Percentiles rank a stretch among this genome's conserved stretches.
Evolutionary conservation across 352 stramenopile genomes (phyloP).

Genomic region (Phytopythium kandeliae): DNA sequence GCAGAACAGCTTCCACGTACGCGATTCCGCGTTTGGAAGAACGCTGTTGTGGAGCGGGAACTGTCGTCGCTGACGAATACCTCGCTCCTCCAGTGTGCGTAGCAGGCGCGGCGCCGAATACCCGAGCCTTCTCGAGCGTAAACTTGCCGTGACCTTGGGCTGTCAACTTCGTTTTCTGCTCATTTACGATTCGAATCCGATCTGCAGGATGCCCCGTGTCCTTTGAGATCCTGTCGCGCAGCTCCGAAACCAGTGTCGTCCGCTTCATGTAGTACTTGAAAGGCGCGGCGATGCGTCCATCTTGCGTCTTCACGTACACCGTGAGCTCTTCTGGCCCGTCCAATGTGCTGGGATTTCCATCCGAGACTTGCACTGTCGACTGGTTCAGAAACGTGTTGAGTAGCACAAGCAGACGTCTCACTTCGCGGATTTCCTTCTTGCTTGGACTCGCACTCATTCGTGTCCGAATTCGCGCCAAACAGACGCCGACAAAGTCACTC

Average conservation of each 20-base stretch:
- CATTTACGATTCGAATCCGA: slow-evolving; percentile 60
- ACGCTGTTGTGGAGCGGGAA: slow-evolving; percentile 15
- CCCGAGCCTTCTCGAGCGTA: slow-evolving; percentile 57
- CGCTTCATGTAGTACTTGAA: slow-evolving; percentile 54
- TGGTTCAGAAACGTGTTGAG: slow-evolving; percentile 79
- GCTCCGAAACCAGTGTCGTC: slow-evolving; percentile 52
- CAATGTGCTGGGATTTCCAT: slow-evolving; percentile 8
- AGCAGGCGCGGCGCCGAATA: slow-evolving; percentile 26
- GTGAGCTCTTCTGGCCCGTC: slow-evolving; percentile 49
- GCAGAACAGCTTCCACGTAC: slow-evolving; percentile 51
- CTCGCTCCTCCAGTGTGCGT: slow-evolving; percentile 12
- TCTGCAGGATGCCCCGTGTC: slow-evolving; percentile 61
- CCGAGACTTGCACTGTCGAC: slow-evolving; percentile 29
- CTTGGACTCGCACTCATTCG: slow-evolving; percentile 2
- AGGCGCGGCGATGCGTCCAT: slow-evolving; percentile 47
- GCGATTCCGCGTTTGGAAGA: slow-evolving; percentile 21
- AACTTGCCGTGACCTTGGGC: slow-evolving; percentile 61
- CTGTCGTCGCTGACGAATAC: slow-evolving; percentile 17
- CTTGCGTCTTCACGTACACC: slow-evolving; percentile 66
- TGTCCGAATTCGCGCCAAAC: slow-evolving; percentile 30
- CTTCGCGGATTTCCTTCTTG: slow-evolving; percentile 31
- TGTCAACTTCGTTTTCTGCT: slow-evolving; percentile 65
- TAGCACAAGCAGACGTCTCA: slow-evolving; percentile 50
- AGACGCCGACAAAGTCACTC: slow-evolving; percentile 51
- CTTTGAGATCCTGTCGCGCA: slow-evolving; percentile 58